Base-by-base conservation (phyloP, 1,284 basidiomycete genomes). In the Coniferiporia sulphurascens region DNA sequence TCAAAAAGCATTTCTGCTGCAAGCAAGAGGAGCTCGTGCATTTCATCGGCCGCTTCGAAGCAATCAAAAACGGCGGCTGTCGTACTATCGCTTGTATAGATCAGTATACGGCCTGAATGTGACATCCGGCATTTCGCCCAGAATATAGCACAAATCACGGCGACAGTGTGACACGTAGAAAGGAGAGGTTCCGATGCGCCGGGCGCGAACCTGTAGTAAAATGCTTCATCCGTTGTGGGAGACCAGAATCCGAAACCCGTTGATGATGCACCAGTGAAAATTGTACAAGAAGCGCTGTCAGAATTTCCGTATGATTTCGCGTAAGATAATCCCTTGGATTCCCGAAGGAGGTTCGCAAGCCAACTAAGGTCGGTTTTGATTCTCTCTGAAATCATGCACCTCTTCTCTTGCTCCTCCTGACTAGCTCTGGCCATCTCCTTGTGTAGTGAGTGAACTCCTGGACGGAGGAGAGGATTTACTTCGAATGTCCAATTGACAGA, bases 401-500 rank as follows among this genome's bases (percentile, higher is more conserved):
- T 43, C 32, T 43, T 34, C 7, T 50, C 44, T 32, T 13, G 9
- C n/a, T 55, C 35, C 0, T 21, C n/a, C 44, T 52, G 41, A 36
- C 52, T 41, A 13, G 41, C 55, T 19, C 50, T 34, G 8, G 41
- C 21, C 52, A 62, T 46, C 41, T 44, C 52, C 15, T 44, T 19
- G 32, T 58, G 45, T 22, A 62, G 52, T 59, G 60, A 21, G 49
- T 59, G 62, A 0, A 74, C 61, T 1, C 60, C 66, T 0, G 73
- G 73, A 0, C 65, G 57, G 1, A 74, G 61, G 1, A 71, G 58
- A 0, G 70, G 71, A 45, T 60, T 70, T 13, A 72, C 68, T 43
- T 72, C 73, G 3, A 74, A 54, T 0, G 65, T 44, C 72, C 72
- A 74, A 45, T 74, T 73, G 3, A 70, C 51, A 67, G 66, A 70